These are phyloP conservation scores for Colletotrichum brevisporum DNA, from an alignment of 2,329 filamentous ascomycete species.

Conservation along the genomic window DNA sequence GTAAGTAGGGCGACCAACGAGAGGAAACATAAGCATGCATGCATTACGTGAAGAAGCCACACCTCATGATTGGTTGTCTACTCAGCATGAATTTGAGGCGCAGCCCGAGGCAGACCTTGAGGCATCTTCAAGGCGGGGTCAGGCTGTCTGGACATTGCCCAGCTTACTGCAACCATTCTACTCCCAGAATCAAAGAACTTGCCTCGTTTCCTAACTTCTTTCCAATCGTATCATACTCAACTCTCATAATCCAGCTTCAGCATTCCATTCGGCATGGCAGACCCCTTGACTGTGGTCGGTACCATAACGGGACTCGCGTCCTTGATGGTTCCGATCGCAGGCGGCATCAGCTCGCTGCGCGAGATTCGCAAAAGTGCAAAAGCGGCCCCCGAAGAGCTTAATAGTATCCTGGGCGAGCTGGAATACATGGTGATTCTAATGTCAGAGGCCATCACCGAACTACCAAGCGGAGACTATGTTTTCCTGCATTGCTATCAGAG, in stretches of 20 bases:
- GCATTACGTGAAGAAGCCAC: no score
- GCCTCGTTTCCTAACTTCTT: background rate
- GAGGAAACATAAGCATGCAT: no score
- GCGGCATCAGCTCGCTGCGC: background rate
- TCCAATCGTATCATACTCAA: background rate
- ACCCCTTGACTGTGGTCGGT: background rate
- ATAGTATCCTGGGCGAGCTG: background rate
- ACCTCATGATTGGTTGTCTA: background rate
- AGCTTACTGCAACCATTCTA: no score
- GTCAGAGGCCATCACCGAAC: background rate
- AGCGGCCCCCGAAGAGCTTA: background rate
- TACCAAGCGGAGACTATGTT: background rate
- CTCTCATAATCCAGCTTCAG: background rate
- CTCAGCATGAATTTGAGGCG: background rate
- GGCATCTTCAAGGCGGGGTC: background rate
- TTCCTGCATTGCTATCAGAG: background rate
- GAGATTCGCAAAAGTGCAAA: background rate
- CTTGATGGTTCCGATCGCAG: background rate
- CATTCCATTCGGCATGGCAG: background rate
- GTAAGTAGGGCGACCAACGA: no score
- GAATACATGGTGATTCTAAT: background rate
- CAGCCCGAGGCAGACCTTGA: background rate
- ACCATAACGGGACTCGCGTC: constrained; percentile 3
- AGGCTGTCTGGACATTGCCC: background rate
- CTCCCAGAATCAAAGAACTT: background rate